Evolutionary conservation across 139 green algal genomes (phyloP).

Genomic region (Tetradesmus obliquus): DNA sequence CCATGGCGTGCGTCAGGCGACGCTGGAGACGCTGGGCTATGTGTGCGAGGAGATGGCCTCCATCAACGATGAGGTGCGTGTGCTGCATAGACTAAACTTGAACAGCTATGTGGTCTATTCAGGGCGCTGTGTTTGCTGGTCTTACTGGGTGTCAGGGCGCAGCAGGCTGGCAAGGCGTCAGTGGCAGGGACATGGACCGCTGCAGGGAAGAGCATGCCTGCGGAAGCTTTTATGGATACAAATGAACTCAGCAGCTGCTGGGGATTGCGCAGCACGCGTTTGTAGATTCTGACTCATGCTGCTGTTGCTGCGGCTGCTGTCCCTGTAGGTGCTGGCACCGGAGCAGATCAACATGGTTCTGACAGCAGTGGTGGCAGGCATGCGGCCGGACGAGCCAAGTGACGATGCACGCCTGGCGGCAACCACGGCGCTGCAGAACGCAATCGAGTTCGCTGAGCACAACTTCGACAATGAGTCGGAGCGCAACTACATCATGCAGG

Average conservation of each 20-base stretch:
- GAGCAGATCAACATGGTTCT: slow-evolving; percentile 95
- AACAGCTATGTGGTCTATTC: too few species aligned
- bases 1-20: slow-evolving; percentile 73
- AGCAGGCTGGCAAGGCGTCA: too few species aligned
- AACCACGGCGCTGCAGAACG: slow-evolving; percentile 92
- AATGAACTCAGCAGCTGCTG: neutral
- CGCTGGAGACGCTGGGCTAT: slow-evolving; percentile 94
- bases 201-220: too few species aligned
- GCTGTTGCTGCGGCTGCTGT: neutral
- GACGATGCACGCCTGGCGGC: slow-evolving; percentile 88
- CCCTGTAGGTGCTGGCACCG: slow-evolving; percentile 77
- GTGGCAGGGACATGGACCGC: too few species aligned
- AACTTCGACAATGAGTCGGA: slow-evolving; percentile 97
- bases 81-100: too few species aligned
- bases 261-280: too few species aligned
- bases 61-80: slow-evolving; percentile 71
- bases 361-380: slow-evolving; percentile 94
- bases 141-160: too few species aligned
- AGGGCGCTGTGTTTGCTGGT: too few species aligned
- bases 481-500: slow-evolving; percentile 98
- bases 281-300: neutral
- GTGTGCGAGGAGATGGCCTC: slow-evolving; percentile 95
- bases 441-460: slow-evolving; percentile 93
- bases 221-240: too few species aligned
- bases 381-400: slow-evolving; percentile 86